These are phyloP conservation scores for Citrus unshiu DNA, from an alignment of 345 rosid genomes.

Conservation along the genomic window DNA sequence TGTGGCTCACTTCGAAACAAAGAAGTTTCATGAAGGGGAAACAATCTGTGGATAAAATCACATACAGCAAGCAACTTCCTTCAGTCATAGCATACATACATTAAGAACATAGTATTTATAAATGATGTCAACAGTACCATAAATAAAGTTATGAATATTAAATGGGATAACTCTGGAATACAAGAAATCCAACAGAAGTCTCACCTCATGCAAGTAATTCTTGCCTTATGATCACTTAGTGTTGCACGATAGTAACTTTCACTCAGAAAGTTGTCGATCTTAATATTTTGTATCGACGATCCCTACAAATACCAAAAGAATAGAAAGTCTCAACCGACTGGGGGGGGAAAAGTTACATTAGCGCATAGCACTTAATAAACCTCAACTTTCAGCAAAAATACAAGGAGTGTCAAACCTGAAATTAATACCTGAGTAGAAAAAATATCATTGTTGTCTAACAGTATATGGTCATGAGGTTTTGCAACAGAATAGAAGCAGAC, in stretches of 20 bases:
- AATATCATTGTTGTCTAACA: conserved; percentile 35
- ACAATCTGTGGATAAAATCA: conserved; percentile 39
- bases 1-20: conserved; percentile 34
- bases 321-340: neutral
- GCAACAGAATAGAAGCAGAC: conserved; percentile 17
- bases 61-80: neutral
- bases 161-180: neutral
- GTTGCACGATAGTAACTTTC: conserved; percentile 15
- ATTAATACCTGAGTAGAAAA: conserved; percentile 45
- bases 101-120: neutral
- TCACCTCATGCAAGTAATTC: conserved; percentile 72
- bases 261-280: conserved; percentile 15
- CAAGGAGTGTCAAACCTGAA: neutral
- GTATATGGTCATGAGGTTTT: conserved; percentile 26
- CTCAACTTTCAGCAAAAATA: neutral
- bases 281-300: conserved; percentile 22
- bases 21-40: conserved; percentile 43
- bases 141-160: neutral
- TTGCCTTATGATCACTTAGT: conserved; percentile 47
- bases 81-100: neutral
- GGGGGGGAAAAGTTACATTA: too few relatives aligned
- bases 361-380: neutral
- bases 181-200: conserved; percentile 3
- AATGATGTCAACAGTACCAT: neutral
- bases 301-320: conserved; percentile 34